phyloP scores from a whole-genome alignment of 345 rosid species.

The Atalantia buxifolia region DNA sequence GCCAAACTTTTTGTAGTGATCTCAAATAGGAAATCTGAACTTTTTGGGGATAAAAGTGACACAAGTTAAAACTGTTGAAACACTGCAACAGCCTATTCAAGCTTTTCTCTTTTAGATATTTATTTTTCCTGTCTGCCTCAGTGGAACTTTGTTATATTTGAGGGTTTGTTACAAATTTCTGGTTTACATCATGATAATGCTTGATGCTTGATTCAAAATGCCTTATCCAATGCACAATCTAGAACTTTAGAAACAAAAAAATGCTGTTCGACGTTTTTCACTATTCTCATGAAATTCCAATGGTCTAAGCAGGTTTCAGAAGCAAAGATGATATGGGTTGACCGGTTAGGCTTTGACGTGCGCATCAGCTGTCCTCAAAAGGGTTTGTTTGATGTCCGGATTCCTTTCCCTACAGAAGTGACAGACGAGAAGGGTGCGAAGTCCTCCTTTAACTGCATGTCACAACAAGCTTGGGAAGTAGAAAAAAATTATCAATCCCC shows the following conservation, averaged over 20 bases:
- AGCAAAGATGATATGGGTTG: conserved; percentile 88
- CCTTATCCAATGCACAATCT: not conserved
- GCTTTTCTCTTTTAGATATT: not conserved
- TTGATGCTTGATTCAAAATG: not conserved
- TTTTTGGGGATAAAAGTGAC: not conserved
- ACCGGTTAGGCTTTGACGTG: conserved; percentile 80
- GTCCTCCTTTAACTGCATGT: conserved; percentile 90
- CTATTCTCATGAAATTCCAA: conserved; percentile 6
- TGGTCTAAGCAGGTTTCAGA: conserved; percentile 55
- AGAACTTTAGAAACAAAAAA: not conserved
- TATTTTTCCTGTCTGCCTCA: not conserved
- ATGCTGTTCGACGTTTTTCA: not conserved
- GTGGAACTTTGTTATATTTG: not conserved
- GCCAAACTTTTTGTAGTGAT: not conserved
- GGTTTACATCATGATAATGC: not conserved
- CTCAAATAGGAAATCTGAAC: not conserved
- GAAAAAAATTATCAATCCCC: conserved; percentile 60
- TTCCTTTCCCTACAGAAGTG: conserved; percentile 88
- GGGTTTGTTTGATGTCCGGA: conserved; percentile 62
- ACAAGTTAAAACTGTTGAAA: not conserved
- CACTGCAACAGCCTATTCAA: not conserved
- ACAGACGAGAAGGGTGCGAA: conserved; percentile 81
- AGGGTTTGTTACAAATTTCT: not conserved
- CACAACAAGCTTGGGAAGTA: conserved; percentile 93
- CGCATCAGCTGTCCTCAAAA: conserved; percentile 54